These are phyloP conservation scores for Pisolithus sp. DNA, from an alignment of 768 basidiomycete species.

Conservation along the genomic window DNA sequence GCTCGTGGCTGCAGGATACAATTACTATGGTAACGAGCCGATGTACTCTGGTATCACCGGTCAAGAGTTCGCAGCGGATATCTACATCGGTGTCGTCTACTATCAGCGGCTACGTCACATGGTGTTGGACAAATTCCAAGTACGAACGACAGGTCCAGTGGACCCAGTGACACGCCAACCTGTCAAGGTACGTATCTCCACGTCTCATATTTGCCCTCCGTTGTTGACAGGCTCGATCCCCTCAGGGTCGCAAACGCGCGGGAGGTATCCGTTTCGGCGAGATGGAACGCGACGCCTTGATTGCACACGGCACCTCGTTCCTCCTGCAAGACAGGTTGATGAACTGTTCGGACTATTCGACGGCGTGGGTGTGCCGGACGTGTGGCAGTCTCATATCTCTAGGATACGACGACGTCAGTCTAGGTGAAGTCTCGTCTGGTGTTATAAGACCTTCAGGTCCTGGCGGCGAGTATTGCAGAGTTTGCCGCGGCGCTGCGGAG, in stretches of 20 bases:
- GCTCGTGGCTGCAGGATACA: slow-evolving; percentile 89
- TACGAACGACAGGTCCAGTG: slow-evolving; percentile 95
- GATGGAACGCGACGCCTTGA: slow-evolving; percentile 98
- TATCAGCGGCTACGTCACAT: slow-evolving; percentile 98
- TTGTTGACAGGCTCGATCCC: slow-evolving; percentile 2
- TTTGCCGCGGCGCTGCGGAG: slow-evolving; percentile 74
- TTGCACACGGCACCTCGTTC: slow-evolving; percentile 98
- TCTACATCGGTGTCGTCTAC: slow-evolving; percentile 97
- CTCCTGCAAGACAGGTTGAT: slow-evolving; percentile 96
- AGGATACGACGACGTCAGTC: slow-evolving; percentile 84
- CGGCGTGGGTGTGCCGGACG: slow-evolving; percentile 95
- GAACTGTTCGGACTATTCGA: slow-evolving; percentile 99
- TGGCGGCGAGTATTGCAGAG: slow-evolving; percentile 89
- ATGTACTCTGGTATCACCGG: slow-evolving; percentile 99
- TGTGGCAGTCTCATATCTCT: slow-evolving; percentile 95
- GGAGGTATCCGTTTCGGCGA: slow-evolving; percentile 99
- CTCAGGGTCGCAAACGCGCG: slow-evolving; percentile 90
- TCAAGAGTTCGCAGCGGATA: slow-evolving; percentile 96
- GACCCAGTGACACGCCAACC: slow-evolving; percentile 95
- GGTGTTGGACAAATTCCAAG: slow-evolving; percentile 99
- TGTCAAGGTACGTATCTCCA: slow-evolving; percentile 65
- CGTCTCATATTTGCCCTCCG: neutral
- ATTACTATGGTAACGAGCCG: slow-evolving; percentile 98
- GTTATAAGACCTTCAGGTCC: slow-evolving; percentile 58
- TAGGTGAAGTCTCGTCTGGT: slow-evolving; percentile 56